A percentile compares a stretch with the other conserved stretches of the same genome.
Conservation (phyloP, 2,329 filamentous ascomycete species). For the Ophiocordyceps camponoti-leonardi region DNA sequence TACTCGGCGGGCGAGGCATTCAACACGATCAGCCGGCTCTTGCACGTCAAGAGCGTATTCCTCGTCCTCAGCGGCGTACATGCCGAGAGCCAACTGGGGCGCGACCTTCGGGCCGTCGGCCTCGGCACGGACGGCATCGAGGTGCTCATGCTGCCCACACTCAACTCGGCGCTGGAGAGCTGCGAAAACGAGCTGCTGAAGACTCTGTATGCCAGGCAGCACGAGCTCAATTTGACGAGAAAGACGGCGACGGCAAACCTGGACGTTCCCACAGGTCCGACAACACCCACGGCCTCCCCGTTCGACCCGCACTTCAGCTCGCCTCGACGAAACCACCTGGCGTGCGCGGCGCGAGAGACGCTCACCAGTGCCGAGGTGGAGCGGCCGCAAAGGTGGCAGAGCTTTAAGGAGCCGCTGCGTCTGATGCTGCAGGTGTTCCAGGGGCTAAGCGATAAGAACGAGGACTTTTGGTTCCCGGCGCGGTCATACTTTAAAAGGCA, state of each 20-base stretch:
- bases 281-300: constrained; percentile 12
- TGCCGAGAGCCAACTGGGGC: constrained; percentile 56
- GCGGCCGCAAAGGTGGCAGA: constrained; percentile 54
- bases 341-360: constrained; percentile 60
- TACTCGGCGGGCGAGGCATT: constrained; percentile 95
- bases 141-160: constrained; percentile 67
- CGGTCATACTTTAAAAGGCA: constrained; percentile 57
- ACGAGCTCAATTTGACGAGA: constrained; percentile 33
- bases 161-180: constrained; percentile 84
- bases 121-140: constrained; percentile 56
- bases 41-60: constrained; percentile 60
- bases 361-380: constrained; percentile 48
- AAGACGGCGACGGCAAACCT: constrained; percentile 24
- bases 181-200: constrained; percentile 91
- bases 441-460: constrained; percentile 66
- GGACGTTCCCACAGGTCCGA: constrained; percentile 25
- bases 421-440: constrained; percentile 94
- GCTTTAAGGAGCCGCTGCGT: constrained; percentile 77
- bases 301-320: constrained; percentile 45
- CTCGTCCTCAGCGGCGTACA: constrained; percentile 74
- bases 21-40: constrained; percentile 72
- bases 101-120: constrained; percentile 67
- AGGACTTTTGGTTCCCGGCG: constrained; percentile 87
- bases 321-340: constrained; percentile 61
- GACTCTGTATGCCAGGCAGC: constrained; percentile 55